Conservation (phyloP, 2,329 filamentous ascomycete species). For the Alternaria metachromatica region DNA sequence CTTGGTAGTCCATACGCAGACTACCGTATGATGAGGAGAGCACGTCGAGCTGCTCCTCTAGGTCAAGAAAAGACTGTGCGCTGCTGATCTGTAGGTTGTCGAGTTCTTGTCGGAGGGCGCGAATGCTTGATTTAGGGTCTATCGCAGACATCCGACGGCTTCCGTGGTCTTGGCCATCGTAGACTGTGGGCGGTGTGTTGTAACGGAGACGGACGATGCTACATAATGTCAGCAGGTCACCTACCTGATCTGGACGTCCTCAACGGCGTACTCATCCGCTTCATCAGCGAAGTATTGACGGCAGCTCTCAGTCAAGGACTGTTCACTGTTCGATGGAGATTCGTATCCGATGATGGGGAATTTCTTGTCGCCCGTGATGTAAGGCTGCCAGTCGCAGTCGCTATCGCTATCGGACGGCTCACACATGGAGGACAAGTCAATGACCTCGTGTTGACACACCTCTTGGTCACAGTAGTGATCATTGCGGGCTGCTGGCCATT, state of each 20-base stretch:
- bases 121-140: not conserved
- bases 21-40: not conserved
- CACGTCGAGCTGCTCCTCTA: not conserved
- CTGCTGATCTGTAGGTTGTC: not conserved
- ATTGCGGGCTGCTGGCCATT: constrained; percentile 2
- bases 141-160: not conserved
- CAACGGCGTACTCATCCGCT: not conserved
- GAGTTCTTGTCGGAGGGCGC: not conserved
- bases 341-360: not conserved
- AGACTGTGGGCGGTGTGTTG: not conserved
- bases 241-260: not conserved
- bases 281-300: not conserved
- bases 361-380: not conserved
- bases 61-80: not conserved
- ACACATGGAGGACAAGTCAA: not conserved
- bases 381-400: not conserved
- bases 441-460: not conserved
- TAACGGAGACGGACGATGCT: not conserved
- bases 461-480: not conserved
- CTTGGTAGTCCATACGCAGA: not conserved
- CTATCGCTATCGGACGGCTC: not conserved
- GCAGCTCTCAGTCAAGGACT: not conserved
- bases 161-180: not conserved
- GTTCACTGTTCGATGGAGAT: not conserved
- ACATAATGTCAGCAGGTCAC: not conserved